Percentiles rank a stretch among this genome's conserved stretches.
Evolutionary conservation across 441 rosid genomes (phyloP).

Genomic region (Theobroma grandiflorum): DNA sequence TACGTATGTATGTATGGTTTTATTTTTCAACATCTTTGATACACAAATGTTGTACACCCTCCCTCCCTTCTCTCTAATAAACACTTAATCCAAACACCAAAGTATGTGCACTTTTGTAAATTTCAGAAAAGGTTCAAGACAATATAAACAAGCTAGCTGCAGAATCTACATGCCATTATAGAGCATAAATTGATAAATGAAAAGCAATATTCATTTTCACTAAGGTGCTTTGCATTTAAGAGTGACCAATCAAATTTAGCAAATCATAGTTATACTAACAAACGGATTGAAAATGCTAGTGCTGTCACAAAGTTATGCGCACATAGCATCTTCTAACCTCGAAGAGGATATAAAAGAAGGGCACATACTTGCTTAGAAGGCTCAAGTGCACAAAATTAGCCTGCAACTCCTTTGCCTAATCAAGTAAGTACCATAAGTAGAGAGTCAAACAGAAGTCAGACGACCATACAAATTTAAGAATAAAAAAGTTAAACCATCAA

Average conservation of each 20-base stretch:
- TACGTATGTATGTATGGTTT: not conserved
- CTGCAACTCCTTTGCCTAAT: conserved; percentile 87
- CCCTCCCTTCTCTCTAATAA: not conserved
- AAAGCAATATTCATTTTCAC: not conserved
- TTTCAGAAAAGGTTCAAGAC: conserved; percentile 1
- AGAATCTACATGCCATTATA: not conserved
- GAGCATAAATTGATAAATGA: not conserved
- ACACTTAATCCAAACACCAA: not conserved
- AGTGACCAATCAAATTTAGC: not conserved
- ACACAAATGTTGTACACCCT: not conserved
- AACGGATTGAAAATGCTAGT: not conserved
- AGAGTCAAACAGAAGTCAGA: conserved; percentile 20
- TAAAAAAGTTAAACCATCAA: not conserved
- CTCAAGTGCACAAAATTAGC: conserved; percentile 83
- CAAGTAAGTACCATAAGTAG: conserved; percentile 24
- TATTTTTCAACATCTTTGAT: not conserved
- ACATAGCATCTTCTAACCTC: conserved; percentile 11
- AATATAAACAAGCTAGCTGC: not conserved
- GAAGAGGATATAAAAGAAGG: conserved; percentile 22
- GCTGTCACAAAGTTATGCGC: not conserved
- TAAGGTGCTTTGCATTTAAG: not conserved
- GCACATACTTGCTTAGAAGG: conserved; percentile 80
- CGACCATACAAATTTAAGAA: not conserved
- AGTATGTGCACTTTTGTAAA: not conserved
- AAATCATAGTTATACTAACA: not conserved